Base-by-base conservation (phyloP, 176 grass and related monocot genomes). In the Musa beccarii region DNA sequence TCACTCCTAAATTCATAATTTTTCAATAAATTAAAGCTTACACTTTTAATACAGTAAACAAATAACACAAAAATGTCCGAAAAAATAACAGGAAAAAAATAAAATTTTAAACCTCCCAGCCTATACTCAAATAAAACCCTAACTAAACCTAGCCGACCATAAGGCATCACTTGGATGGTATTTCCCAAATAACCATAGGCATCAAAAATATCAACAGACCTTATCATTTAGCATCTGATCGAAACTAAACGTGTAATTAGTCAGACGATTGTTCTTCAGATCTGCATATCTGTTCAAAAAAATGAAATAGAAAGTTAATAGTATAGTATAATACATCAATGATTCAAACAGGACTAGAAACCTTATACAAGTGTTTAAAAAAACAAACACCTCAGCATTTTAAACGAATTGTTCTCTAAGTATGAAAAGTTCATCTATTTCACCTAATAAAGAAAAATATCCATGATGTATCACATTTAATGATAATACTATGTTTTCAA, bases 171-270 rank as follows among this genome's bases (percentile, higher is more conserved):
- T 43, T 43, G 4, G 34, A 43, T 43, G 28, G 3, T 43, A 43
- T 51, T 75, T 2, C 12, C 53, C 15, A 25, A 53, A 73, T 28
- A 49, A 52, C 17, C 53, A 75, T 29, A 43, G 29, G 43, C 3
- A n/a, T 34, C 15, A 25, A 61, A 65, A 52, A 24, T 52, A 64
- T 6, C 9, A 24, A 51, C 29, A 64, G 87, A 98, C 94, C 94
- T 98, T 89, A 83, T 93, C 87, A 23, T 84, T 98, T 68, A 98
- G 78, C 94, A 98, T 98, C 71, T 93, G 94, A 66, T 98, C 94
- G 84, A 91, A 98, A 84, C 84, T 93, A 75, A 98, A 93, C 81
- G 80, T 88, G 81, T 98, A 98, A 84, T 98, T 93, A 49, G 94
- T 98, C 73, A 89, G 80, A 13, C 94, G 81, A 82, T 93, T 98